Evolutionary conservation across 331 rosid genomes (phyloP).

Genomic region (Phaseolus coccineus): DNA sequence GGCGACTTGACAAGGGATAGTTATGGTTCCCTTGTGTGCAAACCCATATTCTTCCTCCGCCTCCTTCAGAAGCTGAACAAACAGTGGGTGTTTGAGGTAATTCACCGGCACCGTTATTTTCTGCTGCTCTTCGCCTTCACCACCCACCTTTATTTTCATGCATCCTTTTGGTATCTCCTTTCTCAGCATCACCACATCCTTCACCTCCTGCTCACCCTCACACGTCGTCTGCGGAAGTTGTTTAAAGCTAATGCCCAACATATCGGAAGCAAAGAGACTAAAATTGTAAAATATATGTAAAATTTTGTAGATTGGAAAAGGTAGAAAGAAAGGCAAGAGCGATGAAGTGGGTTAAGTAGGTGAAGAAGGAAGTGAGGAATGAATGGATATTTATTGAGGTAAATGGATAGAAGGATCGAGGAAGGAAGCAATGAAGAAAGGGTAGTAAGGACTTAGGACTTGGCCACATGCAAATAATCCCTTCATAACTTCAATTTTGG

Average conservation of each 20-base stretch:
- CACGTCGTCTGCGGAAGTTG: background rate
- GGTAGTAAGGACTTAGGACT: background rate
- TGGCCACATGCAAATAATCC: background rate
- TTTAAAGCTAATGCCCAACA: constrained; percentile 37
- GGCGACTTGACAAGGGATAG: constrained; percentile 72
- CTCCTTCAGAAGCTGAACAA: constrained; percentile 60
- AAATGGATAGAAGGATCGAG: background rate
- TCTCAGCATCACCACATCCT: background rate
- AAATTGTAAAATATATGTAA: too few species aligned
- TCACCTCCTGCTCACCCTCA: too few species aligned
- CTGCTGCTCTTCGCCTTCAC: constrained; percentile 59
- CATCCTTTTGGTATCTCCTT: constrained; percentile 74
- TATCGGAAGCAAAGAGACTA: background rate
- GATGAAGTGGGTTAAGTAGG: too few species aligned
- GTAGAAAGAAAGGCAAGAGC: too few species aligned
- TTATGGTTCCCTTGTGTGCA: constrained; percentile 72
- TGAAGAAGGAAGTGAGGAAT: background rate
- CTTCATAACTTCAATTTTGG: background rate
- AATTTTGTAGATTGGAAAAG: too few species aligned
- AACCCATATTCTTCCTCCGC: constrained; percentile 87
- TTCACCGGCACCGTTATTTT: constrained; percentile 75
- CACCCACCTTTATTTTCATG: constrained; percentile 74
- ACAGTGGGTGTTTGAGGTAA: constrained; percentile 79
- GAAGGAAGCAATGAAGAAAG: background rate
- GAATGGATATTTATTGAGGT: constrained; percentile 8